Conservation (phyloP, 495 filamentous ascomycete genomes). For the Penicillium argentinense region DNA sequence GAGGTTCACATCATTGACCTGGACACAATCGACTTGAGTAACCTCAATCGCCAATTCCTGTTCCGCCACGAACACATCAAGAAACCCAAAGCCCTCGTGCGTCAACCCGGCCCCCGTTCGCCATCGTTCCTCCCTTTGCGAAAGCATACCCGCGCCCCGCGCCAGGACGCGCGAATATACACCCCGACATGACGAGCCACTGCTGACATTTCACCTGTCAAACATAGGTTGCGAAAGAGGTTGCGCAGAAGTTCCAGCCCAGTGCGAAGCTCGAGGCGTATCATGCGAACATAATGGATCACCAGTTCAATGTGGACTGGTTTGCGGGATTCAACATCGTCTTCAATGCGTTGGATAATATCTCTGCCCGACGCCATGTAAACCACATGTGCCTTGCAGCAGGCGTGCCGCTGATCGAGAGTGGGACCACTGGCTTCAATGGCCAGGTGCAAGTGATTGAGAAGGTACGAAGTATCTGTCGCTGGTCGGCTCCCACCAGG, state of each 20-base stretch:
- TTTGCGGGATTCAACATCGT: slow-evolving; percentile 81
- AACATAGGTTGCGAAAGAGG: slow-evolving; percentile 86
- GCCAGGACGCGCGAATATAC: slow-evolving; percentile 2
- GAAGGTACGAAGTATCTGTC: slow-evolving; percentile 50
- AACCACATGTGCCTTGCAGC: slow-evolving; percentile 97
- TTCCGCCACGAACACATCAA: slow-evolving; percentile 98
- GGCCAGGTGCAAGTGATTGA: slow-evolving; percentile 97
- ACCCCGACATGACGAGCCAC: neutral
- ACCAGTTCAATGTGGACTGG: slow-evolving; percentile 88
- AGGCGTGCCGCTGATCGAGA: slow-evolving; percentile 88
- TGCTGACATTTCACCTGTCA: slow-evolving; percentile 19
- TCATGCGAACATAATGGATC: slow-evolving; percentile 94
- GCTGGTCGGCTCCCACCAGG: neutral
- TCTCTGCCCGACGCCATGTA: slow-evolving; percentile 91
- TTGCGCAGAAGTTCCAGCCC: slow-evolving; percentile 87
- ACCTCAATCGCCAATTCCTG: slow-evolving; percentile 96
- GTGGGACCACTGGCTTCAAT: slow-evolving; percentile 96
- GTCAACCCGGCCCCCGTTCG: slow-evolving; percentile 25
- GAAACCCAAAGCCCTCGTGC: slow-evolving; percentile 90
- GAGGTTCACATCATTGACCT: slow-evolving; percentile 96
- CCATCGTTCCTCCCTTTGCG: slow-evolving; percentile 12
- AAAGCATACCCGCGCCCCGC: neutral
- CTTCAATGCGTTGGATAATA: slow-evolving; percentile 96
- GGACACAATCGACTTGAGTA: slow-evolving; percentile 97
- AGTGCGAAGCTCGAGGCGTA: slow-evolving; percentile 84